Base-by-base conservation (phyloP, 2,329 filamentous ascomycete species). In the Colletotrichum sp. region DNA sequence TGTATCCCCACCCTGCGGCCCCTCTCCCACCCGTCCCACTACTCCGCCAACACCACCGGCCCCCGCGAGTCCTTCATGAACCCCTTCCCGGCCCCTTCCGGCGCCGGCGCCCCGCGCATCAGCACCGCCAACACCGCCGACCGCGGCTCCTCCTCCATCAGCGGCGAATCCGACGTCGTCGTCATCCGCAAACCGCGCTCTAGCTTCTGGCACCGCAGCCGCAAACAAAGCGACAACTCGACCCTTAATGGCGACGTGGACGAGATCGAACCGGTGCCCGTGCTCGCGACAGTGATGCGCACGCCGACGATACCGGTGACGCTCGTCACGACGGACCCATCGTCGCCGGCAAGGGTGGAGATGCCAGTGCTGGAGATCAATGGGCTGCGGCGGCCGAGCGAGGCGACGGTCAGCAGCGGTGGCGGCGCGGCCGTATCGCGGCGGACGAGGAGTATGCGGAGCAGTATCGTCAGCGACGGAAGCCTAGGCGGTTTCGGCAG, bases 1-100 rank as follows among this genome's bases (percentile, higher is more conserved):
- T 86, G 84, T 72, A 82, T 87, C 7, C 85, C 85, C 1, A 85
- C 85, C 18, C 78, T 87, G 1, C 82, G 84, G 4, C 83, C 83
- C 16, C 68, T 84, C 8, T 12, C 36, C 5, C 39, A 44, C 6
- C 64, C 52, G 39, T 68, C 63, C 6, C 24, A 24, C 16, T 63
- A 72, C 57, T 7, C 57, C 59, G 59, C 59, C 16, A 34, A 63
- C 59, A 21, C 18, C 6, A 36, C 28, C n/a, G 18, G 28, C 1
- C 44, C 44, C 44, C 44, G 44, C 44, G 44, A 52, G 44, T 52
- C 44, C 10, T 52, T 52, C 44, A 21, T 52, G 44, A 52, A 12
- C 44, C 32, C 65, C 5, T 62, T 21, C 26, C 9, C 55, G 5
- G 2, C 24, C 55, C 21, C 55, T 0, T 0, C 24, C 24, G 55